phyloP scores from a whole-genome alignment of 2,329 filamentous ascomycete genomes.

The Sarocladiaceae sp. region DNA sequence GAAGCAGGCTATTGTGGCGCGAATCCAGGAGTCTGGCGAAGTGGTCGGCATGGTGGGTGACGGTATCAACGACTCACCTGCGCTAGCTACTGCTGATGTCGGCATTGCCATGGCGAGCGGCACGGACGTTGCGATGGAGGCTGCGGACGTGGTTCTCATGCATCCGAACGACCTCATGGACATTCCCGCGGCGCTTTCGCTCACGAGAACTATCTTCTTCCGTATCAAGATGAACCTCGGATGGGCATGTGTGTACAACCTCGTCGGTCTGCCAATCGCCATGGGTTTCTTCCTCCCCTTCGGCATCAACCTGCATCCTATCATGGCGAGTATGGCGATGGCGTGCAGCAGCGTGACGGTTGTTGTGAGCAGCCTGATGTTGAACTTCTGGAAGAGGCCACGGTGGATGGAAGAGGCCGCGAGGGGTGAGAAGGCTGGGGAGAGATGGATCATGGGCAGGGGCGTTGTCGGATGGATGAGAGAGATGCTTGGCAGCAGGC shows the following conservation, averaged over 20 bases:
- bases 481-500: conserved; percentile 31
- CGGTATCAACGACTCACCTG: conserved; percentile 96
- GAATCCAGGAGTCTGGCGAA: conserved; percentile 68
- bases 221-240: conserved; percentile 90
- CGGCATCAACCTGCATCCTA: conserved; percentile 80
- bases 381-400: conserved; percentile 83
- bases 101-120: conserved; percentile 90
- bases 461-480: conserved; percentile 35
- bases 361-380: conserved; percentile 71
- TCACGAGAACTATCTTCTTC: conserved; percentile 78
- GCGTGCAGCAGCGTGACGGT: conserved; percentile 85
- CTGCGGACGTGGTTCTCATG: conserved; percentile 94
- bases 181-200: conserved; percentile 78
- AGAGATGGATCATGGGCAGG: conserved; percentile 35
- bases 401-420: conserved; percentile 74
- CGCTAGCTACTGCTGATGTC: conserved; percentile 84
- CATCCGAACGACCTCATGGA: conserved; percentile 84
- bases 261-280: conserved; percentile 85
- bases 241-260: conserved; percentile 92
- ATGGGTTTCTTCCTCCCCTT: conserved; percentile 95
- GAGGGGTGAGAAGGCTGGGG: conserved; percentile 48
- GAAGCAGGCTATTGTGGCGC: conserved; percentile 78
- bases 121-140: conserved; percentile 96
- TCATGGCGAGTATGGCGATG: conserved; percentile 94
- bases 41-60: conserved; percentile 95